Conservation (phyloP, 768 basidiomycete genomes). For the Lactarius trivialis region DNA sequence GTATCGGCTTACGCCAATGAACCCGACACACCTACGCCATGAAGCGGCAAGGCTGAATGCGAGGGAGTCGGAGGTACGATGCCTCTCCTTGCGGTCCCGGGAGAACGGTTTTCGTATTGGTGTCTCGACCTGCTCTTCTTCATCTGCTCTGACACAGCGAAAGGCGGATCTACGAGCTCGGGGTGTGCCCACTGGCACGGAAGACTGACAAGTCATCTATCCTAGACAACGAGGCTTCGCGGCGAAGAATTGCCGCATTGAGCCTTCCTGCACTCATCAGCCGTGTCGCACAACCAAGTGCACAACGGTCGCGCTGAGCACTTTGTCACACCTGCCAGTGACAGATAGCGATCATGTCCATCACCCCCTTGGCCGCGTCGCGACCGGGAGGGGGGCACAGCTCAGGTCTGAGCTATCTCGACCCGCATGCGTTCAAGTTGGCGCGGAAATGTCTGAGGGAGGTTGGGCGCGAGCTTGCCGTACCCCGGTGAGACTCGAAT, state of each 20-base stretch:
- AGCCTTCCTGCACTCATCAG: conserved; percentile 65
- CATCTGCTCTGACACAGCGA: conserved; percentile 61
- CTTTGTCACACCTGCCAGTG: background rate
- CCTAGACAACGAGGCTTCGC: conserved; percentile 53
- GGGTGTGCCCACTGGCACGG: background rate
- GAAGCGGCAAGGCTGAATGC: background rate
- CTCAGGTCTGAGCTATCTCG: conserved; percentile 2
- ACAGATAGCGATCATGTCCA: background rate
- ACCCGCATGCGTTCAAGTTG: conserved; percentile 55
- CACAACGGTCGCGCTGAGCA: too few relatives aligned
- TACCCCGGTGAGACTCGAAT: conserved; percentile 26
- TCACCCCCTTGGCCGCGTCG: background rate
- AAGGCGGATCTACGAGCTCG: conserved; percentile 36
- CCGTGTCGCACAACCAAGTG: conserved; percentile 61
- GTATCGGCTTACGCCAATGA: conserved; percentile 7
- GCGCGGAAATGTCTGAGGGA: conserved; percentile 62
- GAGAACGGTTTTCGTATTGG: conserved; percentile 90
- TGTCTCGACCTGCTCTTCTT: conserved; percentile 83
- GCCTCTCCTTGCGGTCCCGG: conserved; percentile 46
- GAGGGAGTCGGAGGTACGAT: conserved; percentile 41
- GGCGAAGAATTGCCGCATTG: conserved; percentile 66
- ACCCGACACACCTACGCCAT: conserved; percentile 17
- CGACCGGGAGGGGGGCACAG: background rate
- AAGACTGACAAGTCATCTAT: background rate
- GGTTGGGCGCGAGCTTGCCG: conserved; percentile 71